Percentiles rank a stretch among this genome's conserved stretches.
phyloP scores from a whole-genome alignment of 768 basidiomycete genomes.

The Rhodotorula diobovata region DNA sequence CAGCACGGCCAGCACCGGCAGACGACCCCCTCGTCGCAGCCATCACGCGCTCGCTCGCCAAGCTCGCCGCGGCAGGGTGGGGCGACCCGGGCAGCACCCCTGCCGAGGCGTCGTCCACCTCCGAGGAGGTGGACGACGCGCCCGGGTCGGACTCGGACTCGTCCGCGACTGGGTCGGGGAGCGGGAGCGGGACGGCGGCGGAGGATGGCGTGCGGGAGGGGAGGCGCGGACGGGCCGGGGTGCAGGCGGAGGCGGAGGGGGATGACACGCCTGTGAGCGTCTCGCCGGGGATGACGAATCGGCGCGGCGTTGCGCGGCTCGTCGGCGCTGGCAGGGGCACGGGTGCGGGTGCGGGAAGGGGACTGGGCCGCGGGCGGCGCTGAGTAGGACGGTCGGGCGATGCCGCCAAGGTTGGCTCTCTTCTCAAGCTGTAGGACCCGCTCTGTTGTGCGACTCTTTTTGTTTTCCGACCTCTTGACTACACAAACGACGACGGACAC shows the following conservation, averaged over 20 bases:
- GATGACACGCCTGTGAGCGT: slow-evolving; percentile 19
- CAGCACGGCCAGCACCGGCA: not conserved
- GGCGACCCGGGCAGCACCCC: too few relatives aligned
- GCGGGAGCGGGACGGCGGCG: not conserved
- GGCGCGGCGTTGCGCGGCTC: too few relatives aligned
- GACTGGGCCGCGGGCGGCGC: too few relatives aligned
- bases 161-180: not conserved
- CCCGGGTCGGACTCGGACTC: not conserved
- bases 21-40: slow-evolving; percentile 16
- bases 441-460: too few relatives aligned
- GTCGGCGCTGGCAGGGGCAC: not conserved
- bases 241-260: not conserved
- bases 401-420: too few relatives aligned
- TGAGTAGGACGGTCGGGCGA: too few relatives aligned
- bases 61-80: slow-evolving; percentile 1
- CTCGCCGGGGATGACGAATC: not conserved
- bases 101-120: not conserved
- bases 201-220: not conserved
- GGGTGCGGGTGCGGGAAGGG: not conserved
- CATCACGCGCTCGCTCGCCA: slow-evolving; percentile 21
- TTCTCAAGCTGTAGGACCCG: too few relatives aligned
- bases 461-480: too few relatives aligned
- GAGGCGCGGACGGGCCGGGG: not conserved
- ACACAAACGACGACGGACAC: too few relatives aligned
- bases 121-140: not conserved